These are phyloP conservation scores for Juglanconis sp. DNA, from an alignment of 2,329 filamentous ascomycete genomes.

Conservation along the genomic window DNA sequence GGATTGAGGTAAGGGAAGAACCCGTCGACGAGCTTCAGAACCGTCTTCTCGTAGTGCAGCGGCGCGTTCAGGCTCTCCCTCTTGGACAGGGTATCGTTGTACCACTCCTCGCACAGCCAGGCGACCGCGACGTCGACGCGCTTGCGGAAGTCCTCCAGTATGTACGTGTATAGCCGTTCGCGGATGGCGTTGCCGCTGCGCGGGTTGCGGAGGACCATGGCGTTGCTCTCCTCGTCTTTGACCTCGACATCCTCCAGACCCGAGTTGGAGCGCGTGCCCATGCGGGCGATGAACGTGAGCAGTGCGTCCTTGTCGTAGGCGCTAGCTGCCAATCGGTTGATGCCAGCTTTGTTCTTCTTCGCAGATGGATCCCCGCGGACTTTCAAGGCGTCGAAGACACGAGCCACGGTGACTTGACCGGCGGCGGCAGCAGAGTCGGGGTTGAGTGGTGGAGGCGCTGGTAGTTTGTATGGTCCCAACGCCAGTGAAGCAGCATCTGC, in stretches of 20 bases:
- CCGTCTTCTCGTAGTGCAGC: conserved; percentile 75
- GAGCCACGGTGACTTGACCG: conserved; percentile 69
- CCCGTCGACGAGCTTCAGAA: conserved; percentile 77
- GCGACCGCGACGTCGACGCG: conserved; percentile 87
- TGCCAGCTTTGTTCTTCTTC: conserved; percentile 66
- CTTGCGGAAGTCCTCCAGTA: conserved; percentile 86
- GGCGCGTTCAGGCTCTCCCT: conserved; percentile 45
- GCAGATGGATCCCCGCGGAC: conserved; percentile 64
- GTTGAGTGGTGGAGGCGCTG: conserved; percentile 71
- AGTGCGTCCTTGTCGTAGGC: conserved; percentile 84
- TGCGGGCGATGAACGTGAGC: conserved; percentile 80
- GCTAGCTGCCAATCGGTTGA: conserved; percentile 80
- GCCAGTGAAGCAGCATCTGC: conserved; percentile 53
- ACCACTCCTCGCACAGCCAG: conserved; percentile 98
- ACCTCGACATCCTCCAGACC: conserved; percentile 61
- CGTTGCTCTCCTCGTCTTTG: conserved; percentile 53
- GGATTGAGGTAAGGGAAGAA: conserved; percentile 89
- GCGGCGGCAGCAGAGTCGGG: conserved; percentile 69
- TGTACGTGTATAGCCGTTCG: conserved; percentile 76
- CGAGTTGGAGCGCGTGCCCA: conserved; percentile 75
- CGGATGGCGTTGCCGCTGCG: conserved; percentile 65
- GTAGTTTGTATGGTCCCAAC: conserved; percentile 77
- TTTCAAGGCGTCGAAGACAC: conserved; percentile 76
- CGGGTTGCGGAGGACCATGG: conserved; percentile 34
- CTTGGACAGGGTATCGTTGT: conserved; percentile 67